These are phyloP conservation scores for Cardiosporidium cionae DNA, from an alignment of 169 alveolate species.

Conservation along the genomic window DNA sequence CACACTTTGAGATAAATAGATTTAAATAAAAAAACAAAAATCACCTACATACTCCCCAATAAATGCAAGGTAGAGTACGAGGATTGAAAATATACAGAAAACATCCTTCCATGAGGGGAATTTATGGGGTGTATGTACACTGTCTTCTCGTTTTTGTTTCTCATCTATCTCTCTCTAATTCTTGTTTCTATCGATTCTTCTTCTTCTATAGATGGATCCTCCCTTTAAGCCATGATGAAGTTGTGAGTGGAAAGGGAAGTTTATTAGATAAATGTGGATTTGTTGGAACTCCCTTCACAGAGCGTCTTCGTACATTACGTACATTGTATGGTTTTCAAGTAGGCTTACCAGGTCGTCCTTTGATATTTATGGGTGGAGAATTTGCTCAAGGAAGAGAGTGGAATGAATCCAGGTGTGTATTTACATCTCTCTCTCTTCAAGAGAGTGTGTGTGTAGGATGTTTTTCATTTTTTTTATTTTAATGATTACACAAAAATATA, in stretches of 20 bases:
- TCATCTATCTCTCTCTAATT: neutral
- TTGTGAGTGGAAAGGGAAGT: conserved; percentile 55
- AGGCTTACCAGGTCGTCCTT: conserved; percentile 55
- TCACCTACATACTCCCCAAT: too few relatives aligned
- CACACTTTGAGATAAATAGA: too few relatives aligned
- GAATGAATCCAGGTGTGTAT: conserved; percentile 38
- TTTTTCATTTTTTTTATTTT: too few relatives aligned
- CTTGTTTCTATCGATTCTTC: neutral
- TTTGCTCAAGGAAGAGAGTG: conserved; percentile 57
- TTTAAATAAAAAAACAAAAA: too few relatives aligned
- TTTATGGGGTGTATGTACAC: neutral
- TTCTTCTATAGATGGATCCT: conserved; percentile 35
- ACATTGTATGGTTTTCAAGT: conserved; percentile 52
- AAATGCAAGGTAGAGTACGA: too few relatives aligned
- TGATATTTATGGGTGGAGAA: conserved; percentile 56
- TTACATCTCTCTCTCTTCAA: too few relatives aligned
- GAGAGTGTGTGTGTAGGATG: too few relatives aligned
- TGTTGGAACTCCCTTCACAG: conserved; percentile 51
- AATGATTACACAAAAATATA: too few relatives aligned
- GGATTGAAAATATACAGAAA: too few relatives aligned
- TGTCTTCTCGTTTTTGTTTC: neutral
- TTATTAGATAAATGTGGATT: conserved; percentile 53
- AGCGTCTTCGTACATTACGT: conserved; percentile 44
- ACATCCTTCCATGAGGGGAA: neutral
- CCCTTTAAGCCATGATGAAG: conserved; percentile 54